A percentile compares a stretch with the other conserved stretches of the same genome.
Evolutionary conservation across 2,329 filamentous ascomycete genomes (phyloP).

Genomic region (Xylaria sp.): DNA sequence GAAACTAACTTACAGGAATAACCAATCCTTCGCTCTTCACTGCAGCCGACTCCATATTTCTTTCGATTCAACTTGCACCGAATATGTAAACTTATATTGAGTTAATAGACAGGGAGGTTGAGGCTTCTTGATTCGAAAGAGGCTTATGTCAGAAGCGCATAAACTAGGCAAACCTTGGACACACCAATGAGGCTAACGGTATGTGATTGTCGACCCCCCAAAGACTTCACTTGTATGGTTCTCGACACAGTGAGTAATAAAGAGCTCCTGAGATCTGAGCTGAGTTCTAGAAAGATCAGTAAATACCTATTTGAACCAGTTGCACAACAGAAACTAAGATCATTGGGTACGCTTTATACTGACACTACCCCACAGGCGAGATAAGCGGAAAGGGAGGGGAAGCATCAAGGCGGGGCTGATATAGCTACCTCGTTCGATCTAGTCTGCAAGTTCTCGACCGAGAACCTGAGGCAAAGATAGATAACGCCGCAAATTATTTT

Average conservation of each 20-base stretch:
- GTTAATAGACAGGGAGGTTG: neutral
- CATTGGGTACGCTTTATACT: conserved; percentile 26
- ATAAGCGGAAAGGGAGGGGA: conserved; percentile 34
- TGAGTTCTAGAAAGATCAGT: neutral
- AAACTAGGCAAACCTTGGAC: neutral
- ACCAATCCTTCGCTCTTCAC: conserved; percentile 64
- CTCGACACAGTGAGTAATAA: neutral
- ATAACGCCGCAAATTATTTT: conserved; percentile 5
- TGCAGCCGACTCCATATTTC: conserved; percentile 54
- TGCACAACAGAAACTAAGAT: neutral
- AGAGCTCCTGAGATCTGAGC: neutral
- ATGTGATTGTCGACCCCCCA: neutral
- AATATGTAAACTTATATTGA: neutral
- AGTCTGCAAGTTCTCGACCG: conserved; percentile 5
- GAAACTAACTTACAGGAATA: conserved; percentile 60
- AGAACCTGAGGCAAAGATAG: conserved; percentile 17
- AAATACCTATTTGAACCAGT: neutral
- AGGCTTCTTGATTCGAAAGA: neutral
- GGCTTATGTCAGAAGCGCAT: neutral
- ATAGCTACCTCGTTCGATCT: conserved; percentile 19
- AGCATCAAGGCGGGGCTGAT: conserved; percentile 32
- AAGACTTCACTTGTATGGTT: neutral
- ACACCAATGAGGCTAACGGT: neutral
- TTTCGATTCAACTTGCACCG: neutral
- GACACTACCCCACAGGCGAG: conserved; percentile 33